Evolutionary conservation across 106 monocot species (phyloP), one percentile per base, ranked within the genome.

Genomic region (Allium sativum): DNA sequence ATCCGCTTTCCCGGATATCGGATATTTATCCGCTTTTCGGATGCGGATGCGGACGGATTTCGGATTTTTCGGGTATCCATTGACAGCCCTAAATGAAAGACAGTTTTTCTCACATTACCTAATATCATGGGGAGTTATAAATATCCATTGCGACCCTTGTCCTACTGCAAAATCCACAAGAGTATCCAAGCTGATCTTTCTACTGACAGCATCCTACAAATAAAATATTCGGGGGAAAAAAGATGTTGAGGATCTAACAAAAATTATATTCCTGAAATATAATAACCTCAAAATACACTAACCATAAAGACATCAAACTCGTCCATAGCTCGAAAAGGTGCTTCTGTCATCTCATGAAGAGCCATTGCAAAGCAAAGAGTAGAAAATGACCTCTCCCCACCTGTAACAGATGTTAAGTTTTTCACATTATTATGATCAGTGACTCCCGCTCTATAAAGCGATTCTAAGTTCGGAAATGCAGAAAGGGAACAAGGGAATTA

Each of bases 251-350:
- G 12, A 53, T 53, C 53, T 52, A 15, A 56, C 18, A 54, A 9
- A 67, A 47, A 67, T 52, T 14, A 45, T 60, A 7, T 56, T 31
- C 7, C 11, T 44, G 20, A 20, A 13, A 12, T 43, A 14, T 12
- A 9, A 45, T 44, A 16, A 53, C 46, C 55, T 65, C 44, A 52
- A 3, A 6, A 46, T 61, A 55, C 13, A 69, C 84, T 79, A 61
- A 92, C 98, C 92, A 98, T 98, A 56, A 98, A 92, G 8, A 98
- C 98, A 73, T 98, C 98, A 75, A 98, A 92, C 66, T 98, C 98
- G 71, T 98, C 98, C 98, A 98, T 98, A n/a, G 98, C 91, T 46
- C 92, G 77, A 56, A 98, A 98, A 58, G 98, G 98, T 42, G 98
- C 77, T 72, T 98, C 98, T 14, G 92, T 92, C 91, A 98, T 91